Base-by-base conservation (phyloP, 345 rosid species). In the Lumnitzera littorea region DNA sequence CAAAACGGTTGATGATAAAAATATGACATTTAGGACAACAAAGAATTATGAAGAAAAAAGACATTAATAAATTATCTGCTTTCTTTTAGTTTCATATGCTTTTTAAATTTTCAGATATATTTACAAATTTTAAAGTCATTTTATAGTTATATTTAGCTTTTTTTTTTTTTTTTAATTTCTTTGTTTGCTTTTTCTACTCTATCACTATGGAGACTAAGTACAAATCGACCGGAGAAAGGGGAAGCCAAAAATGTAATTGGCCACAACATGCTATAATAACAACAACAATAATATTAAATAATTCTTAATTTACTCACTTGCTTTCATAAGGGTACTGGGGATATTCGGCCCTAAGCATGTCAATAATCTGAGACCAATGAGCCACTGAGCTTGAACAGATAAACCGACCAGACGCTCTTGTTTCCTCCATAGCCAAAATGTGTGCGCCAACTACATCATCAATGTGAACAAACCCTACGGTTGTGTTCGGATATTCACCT, bases 381-480 rank as follows among this genome's bases (percentile, higher is more conserved):
- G 87, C 88, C 5, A 87, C 97, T 5, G 85, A 71, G 64, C 90
- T 73, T 12, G 97, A 85, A 56, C 95, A 89, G 15, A 87, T 16
- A 15, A 92, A 71, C 70, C 97, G 80, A 24, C 96, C 96, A 2
- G 96, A 80, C 58, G 84, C 90, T 56, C 58, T 77, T 48, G 67
- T 57, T 63, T 87, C 82, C 71, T 89, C 90, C 97, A 94, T 94
- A 15, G 90, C 95, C 52, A 84, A 61, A 5, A 84, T 57, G 59
- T 90, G 95, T 31, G 96, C 81, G 31, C 78, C 80, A 48, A 90
- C 81, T 50, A 84, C 97, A 59, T 87, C 91, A 2, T 89, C 88
- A 48, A 90, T 83, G 78, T 90, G 95, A 55, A 88, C 95, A 53
- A 89, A 92, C 46, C 97, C 98, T 2, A 84, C 49, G 0, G 87